Base-by-base conservation (phyloP, 1,139 yeast species). In the Insectozyma bohioensis region DNA sequence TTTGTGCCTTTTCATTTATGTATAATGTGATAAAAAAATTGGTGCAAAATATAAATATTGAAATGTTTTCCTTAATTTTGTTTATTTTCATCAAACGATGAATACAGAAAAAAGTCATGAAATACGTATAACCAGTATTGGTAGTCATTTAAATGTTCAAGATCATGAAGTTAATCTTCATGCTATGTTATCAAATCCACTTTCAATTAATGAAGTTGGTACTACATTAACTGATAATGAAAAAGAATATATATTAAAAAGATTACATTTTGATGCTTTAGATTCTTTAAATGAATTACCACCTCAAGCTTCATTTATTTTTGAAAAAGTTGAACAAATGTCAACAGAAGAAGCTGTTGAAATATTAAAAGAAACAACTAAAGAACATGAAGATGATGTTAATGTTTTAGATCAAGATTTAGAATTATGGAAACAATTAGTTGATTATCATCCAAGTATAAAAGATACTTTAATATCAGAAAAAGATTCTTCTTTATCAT, bases 201-300 rank as follows among this genome's bases (percentile, higher is more conserved):
- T 56, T 12, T 51, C 59, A 12, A 36, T 61, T 23, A 48, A 46
- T 14, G 54, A 52, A 7, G 50, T 61, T 10, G 66, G 56, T 11
- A 37, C 30, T 3, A 37, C 46, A 1, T 47, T 61, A 20, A 50
- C 60, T 13, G 26, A 46, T 2, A 48, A 41, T 6, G 63, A 61
- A 37, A 61, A 61, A 34, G 42, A 36, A 18, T 42, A 48, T 29
- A 48, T 61, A 14, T 51, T 61, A 39, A 51, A 40, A 29, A 48
- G 62, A 31, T 48, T 61, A 31, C 51, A 51, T 35, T 51, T 45
- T 30, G 60, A 52, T 20, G 55, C 56, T 23, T 56, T 58, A 40
- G 31, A 42, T 4, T 28, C 45, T 16, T 47, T 51, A 29, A 58
- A 58, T n/a, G 48, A 56, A 20, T 45, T 59, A 24, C 64, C 63